Base-by-base conservation (phyloP, 1,284 basidiomycete genomes). In the Papiliotrema laurentii region DNA sequence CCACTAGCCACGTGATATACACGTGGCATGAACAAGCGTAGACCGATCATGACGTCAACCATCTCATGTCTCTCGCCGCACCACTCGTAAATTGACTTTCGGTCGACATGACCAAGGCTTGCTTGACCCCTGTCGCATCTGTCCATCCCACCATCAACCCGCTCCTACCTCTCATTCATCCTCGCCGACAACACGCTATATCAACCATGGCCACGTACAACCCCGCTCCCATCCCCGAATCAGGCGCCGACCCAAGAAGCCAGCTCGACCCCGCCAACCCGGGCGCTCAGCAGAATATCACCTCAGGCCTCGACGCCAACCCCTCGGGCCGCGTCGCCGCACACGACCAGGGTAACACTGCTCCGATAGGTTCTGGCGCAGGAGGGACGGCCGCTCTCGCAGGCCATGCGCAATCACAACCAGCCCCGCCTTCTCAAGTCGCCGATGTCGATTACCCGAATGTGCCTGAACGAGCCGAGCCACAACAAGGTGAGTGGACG, bases 401-500 rank as follows among this genome's bases (percentile, higher is more conserved):
- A 10, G 25, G 34, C 19, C 16, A 13, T 13, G 30, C 11, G 28
- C 16, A 31, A 11, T 18, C 11, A 4, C 21, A 35, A 16, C 18
- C 43, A 16, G 48, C 43, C 13, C 50, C 50, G 22, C 50, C 50
- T 10, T 45, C 39, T 34, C 33, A 28, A 27, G 54, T 59, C 2
- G 58, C 58, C 3, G 54, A 59, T 41, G 42, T 49, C 21, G 35
- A 44, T 22, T 56, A 56, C 27, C 52, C 54, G 6, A 56, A 56
- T 28, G 56, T 58, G 13, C 55, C 52, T 11, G 56, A 54, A 18
- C 51, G 45, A 21, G 50, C 54, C 11, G 62, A 60, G 22, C 49
- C 54, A 19, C 64, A 66, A 42, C 60, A 66, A 42, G 64, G 64
- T 63, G 45, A 56, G 60, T 56, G 19, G n/a, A 21, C 7, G 18